These are phyloP conservation scores for Tympanopsis confertula DNA, from an alignment of 2,329 filamentous ascomycete species.

Conservation along the genomic window DNA sequence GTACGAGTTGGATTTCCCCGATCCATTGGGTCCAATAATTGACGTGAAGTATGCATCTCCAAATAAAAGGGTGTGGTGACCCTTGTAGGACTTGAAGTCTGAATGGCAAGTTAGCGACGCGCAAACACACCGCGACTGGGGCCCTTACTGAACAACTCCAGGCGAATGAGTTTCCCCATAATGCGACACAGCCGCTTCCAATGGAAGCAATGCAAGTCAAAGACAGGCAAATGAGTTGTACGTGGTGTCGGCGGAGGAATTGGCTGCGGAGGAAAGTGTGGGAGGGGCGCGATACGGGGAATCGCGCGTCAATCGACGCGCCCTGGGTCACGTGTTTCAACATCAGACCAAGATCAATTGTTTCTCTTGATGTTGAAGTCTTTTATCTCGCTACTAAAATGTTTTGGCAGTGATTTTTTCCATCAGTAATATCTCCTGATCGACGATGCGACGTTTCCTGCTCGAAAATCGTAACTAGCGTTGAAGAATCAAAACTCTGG, in stretches of 20 bases:
- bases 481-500: too few species aligned
- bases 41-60: constrained; percentile 98
- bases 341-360: too few species aligned
- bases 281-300: too few species aligned
- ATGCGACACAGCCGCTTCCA: constrained; percentile 18
- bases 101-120: constrained; percentile 9
- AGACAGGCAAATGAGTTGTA: constrained; percentile 1
- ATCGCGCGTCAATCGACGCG: too few species aligned
- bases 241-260: not conserved
- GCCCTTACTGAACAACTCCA: constrained; percentile 79
- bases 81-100: constrained; percentile 99
- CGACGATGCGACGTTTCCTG: too few species aligned
- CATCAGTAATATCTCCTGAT: too few species aligned
- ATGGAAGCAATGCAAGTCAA: constrained; percentile 4
- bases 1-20: constrained; percentile 95
- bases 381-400: too few species aligned
- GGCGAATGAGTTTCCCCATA: constrained; percentile 92
- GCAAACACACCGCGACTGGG: not conserved
- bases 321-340: too few species aligned
- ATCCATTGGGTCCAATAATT: constrained; percentile 98
- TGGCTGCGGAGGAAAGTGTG: too few species aligned
- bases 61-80: constrained; percentile 85
- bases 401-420: too few species aligned
- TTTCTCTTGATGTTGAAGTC: too few species aligned
- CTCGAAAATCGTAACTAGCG: too few species aligned